phyloP scores from a whole-genome alignment of 257 asterid genomes.

The Cinchona pubescens region DNA sequence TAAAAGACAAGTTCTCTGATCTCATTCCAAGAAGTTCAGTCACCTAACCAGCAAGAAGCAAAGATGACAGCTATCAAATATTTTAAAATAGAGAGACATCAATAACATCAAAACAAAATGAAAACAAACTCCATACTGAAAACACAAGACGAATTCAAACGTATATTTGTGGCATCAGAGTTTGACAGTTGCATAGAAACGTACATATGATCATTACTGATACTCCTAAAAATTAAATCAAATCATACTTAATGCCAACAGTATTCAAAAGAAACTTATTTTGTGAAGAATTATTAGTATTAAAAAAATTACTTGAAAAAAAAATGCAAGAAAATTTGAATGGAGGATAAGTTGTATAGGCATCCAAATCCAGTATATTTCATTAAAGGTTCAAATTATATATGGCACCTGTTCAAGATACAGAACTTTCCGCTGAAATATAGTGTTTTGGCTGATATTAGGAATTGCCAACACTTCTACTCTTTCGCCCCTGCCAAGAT shows the following conservation, averaged over 20 bases:
- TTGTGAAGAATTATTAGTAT: neutral
- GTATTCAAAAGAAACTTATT: neutral
- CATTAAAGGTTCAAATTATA: neutral
- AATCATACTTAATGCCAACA: neutral
- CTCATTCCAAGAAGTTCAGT: slow-evolving; percentile 59
- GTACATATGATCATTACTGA: neutral
- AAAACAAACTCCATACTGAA: slow-evolving; percentile 8
- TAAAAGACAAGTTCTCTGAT: slow-evolving; percentile 47
- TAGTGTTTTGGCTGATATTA: slow-evolving; percentile 44
- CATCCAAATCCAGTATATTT: neutral
- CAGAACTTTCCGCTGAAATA: slow-evolving; percentile 64
- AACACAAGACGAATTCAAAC: too few relatives aligned
- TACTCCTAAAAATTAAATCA: neutral
- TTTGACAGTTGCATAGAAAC: too few relatives aligned
- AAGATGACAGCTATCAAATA: slow-evolving; percentile 9
- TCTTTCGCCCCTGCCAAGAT: slow-evolving; percentile 91
- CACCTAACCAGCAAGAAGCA: slow-evolving; percentile 44
- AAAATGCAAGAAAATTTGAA: neutral
- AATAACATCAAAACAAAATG: neutral
- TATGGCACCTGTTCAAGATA: slow-evolving; percentile 77
- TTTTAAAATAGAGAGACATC: neutral
- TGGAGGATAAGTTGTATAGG: neutral
- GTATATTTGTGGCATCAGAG: too few relatives aligned
- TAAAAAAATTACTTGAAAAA: neutral
- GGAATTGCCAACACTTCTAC: slow-evolving; percentile 85